Conservation (phyloP, 1,284 basidiomycete genomes). For the Kwoniella shivajii region DNA sequence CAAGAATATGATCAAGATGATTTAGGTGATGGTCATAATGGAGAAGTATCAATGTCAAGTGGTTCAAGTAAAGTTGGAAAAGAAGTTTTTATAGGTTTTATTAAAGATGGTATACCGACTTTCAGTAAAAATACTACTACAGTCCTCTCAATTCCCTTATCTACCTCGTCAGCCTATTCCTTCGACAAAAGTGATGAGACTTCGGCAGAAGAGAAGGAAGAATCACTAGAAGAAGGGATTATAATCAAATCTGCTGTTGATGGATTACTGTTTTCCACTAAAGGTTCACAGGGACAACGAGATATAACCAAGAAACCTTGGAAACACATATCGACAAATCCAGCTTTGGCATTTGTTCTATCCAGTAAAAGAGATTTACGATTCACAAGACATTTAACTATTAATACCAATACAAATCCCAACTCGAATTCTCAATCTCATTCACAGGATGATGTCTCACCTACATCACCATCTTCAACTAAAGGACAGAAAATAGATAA, state of each 20-base stretch:
- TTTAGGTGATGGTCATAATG: slow-evolving; percentile 59
- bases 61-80: slow-evolving; percentile 38
- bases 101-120: slow-evolving; percentile 23
- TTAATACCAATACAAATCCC: slow-evolving; percentile 1
- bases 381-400: slow-evolving; percentile 70
- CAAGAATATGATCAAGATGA: background rate
- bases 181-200: no score
- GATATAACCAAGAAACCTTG: slow-evolving; percentile 59
- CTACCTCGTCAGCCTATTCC: slow-evolving; percentile 1
- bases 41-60: slow-evolving; percentile 53
- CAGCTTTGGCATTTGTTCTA: slow-evolving; percentile 89
- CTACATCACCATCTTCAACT: slow-evolving; percentile 11
- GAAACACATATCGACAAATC: slow-evolving; percentile 76
- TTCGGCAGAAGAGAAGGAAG: no score
- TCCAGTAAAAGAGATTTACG: slow-evolving; percentile 88
- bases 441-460: background rate
- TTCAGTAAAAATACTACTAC: slow-evolving; percentile 37
- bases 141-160: slow-evolving; percentile 34
- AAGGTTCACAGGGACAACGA: slow-evolving; percentile 37
- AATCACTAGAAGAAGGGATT: slow-evolving; percentile 56
- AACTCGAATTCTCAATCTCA: background rate
- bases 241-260: slow-evolving; percentile 80
- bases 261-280: slow-evolving; percentile 72
- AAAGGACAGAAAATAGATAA: slow-evolving; percentile 7
- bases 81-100: slow-evolving; percentile 36